These are phyloP conservation scores for Adansonia gregorii DNA, from an alignment of 441 rosid species.

Conservation along the genomic window DNA sequence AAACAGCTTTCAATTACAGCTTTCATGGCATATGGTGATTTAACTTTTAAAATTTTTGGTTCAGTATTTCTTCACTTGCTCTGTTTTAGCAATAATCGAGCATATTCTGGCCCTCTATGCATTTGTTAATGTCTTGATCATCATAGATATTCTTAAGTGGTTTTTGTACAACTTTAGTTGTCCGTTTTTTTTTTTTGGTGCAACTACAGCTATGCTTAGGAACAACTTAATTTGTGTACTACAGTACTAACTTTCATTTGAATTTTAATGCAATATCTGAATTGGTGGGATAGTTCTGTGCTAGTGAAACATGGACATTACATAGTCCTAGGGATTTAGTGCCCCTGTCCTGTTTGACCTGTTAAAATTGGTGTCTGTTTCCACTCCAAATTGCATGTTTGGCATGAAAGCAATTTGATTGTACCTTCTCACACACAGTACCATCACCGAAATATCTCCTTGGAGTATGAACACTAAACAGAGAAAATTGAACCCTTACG, in stretches of 20 bases:
- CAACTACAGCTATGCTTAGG: background rate
- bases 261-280: background rate
- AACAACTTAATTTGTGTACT: background rate
- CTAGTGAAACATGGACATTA: background rate
- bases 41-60: background rate
- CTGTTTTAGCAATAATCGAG: background rate
- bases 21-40: background rate
- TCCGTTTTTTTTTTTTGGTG: background rate
- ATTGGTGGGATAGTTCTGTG: background rate
- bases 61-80: background rate
- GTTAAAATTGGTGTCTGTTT: constrained; percentile 17
- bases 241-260: background rate
- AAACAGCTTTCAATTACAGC: background rate
- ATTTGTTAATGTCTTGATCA: background rate
- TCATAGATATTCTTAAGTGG: background rate
- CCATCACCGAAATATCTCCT: background rate
- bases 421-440: background rate
- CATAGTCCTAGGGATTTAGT: constrained; percentile 3
- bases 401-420: background rate
- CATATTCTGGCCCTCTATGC: background rate
- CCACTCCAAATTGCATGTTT: constrained; percentile 10
- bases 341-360: background rate
- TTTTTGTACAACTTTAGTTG: background rate
- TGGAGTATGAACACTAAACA: constrained; percentile 10
- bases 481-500: background rate